Evolutionary conservation across 2,329 filamentous ascomycete species (phyloP), one percentile per base, ranked within the genome.

Genomic region (Cordyceps pruinosa): DNA sequence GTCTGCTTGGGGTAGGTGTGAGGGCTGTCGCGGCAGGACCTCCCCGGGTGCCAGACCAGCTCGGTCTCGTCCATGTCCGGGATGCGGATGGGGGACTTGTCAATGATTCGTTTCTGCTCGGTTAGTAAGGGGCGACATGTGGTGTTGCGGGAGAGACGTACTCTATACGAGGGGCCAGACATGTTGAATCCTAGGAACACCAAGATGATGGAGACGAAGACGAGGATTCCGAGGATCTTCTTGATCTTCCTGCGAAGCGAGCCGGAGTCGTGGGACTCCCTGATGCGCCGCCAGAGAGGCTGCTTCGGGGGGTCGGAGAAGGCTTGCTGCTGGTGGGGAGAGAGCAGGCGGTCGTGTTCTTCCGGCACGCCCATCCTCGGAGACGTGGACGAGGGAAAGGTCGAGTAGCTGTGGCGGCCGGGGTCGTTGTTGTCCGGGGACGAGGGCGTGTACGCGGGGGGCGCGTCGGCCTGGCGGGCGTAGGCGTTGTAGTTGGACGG

Each of bases 321-420:
- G 73, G 80, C 79, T 59, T 75, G 79, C 71, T 81, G 70, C 7
- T 76, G 77, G 5, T 69, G 69, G 44, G 68, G 64, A 30, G 68
- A 65, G 56, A 81, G 68, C 4, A 81, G 66, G 57, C 71, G 68
- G 47, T 74, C 72, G 21, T 69, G 67, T 62, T 82, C 78, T 39
- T 73, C 70, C 2, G 68, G 63, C 12, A 65, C 61, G 6, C 74
- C 76, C 77, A 80, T 80, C 26, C 57, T 70, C 55, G 56, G 45
- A 59, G 58, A 57, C 26, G 23, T 59, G 10, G 37, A 59, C 15
- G 62, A 65, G 1, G 65, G 58, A 63, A 80, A 77, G 8, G 77
- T 79, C 58, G 70, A 74, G 63, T 81, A 81, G 58, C 70, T 73
- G 63, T 81, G 79, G 59, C 70, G 73, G 56, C 59, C 66, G 49